Percentiles rank a stretch among this genome's conserved stretches.
These are phyloP conservation scores for Selaginella tamariscina DNA, from an alignment of 75 land plant species.

Conservation along the genomic window DNA sequence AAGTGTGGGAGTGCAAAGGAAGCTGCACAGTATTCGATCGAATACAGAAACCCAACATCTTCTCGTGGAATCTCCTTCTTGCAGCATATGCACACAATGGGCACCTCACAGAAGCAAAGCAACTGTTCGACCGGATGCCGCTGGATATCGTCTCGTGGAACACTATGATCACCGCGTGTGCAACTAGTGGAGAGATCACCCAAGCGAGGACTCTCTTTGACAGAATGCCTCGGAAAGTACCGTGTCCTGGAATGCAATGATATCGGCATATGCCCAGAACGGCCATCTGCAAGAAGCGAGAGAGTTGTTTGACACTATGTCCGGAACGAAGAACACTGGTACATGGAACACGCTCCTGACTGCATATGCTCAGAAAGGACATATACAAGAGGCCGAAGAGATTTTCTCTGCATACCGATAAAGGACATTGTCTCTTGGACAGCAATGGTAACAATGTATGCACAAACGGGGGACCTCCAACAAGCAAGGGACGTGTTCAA, in stretches of 20 bases:
- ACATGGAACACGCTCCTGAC: background rate
- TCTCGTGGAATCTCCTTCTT: background rate
- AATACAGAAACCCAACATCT: background rate
- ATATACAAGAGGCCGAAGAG: background rate
- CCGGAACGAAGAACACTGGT: background rate
- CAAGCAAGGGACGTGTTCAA: background rate
- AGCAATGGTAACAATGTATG: background rate
- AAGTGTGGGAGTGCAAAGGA: background rate
- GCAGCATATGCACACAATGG: background rate
- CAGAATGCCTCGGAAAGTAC: background rate
- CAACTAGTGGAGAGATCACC: background rate
- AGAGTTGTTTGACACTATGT: background rate
- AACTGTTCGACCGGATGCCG: background rate
- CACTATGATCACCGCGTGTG: background rate
- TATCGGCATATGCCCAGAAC: background rate
- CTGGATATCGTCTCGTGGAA: background rate
- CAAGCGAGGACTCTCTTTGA: background rate
- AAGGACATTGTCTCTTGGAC: background rate
- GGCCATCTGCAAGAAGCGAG: background rate
- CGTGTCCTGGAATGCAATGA: background rate
- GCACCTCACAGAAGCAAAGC: background rate
- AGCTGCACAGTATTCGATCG: background rate
- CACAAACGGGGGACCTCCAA: background rate
- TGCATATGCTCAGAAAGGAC: background rate
- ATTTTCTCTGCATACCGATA: background rate